phyloP scores from a whole-genome alignment of 148 eudicot species.

The Rhododendron mucronatum region DNA sequence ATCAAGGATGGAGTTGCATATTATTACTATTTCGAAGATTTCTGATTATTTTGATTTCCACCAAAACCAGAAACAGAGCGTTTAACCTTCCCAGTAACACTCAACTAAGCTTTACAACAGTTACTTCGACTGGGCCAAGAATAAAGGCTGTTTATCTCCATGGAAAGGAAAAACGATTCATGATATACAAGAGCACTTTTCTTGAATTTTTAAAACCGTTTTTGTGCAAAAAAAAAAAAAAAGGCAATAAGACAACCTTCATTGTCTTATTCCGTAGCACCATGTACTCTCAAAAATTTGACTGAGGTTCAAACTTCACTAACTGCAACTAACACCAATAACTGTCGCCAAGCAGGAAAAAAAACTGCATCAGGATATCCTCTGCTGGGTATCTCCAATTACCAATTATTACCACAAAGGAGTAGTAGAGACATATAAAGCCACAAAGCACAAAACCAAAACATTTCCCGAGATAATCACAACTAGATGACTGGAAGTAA shows the following conservation, averaged over 20 bases:
- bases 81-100: background rate
- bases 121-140: background rate
- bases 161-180: background rate
- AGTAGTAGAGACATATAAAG: background rate
- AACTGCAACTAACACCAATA: background rate
- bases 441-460: background rate
- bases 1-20: background rate
- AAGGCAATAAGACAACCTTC: background rate
- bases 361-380: background rate
- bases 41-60: background rate
- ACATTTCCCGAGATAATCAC: background rate
- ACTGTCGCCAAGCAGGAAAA: background rate
- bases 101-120: background rate
- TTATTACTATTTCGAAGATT: background rate
- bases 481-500: background rate
- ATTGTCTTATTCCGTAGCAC: background rate
- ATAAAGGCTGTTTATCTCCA: background rate
- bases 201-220: background rate
- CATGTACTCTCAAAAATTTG: too few species aligned
- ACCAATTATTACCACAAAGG: background rate
- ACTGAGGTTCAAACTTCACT: background rate
- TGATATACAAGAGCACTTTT: background rate
- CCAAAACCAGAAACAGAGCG: background rate
- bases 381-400: background rate
- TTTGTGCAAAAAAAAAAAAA: background rate